These are phyloP conservation scores for Emmonsiellopsis sp. DNA, from an alignment of 2,329 filamentous ascomycete genomes.

Conservation along the genomic window DNA sequence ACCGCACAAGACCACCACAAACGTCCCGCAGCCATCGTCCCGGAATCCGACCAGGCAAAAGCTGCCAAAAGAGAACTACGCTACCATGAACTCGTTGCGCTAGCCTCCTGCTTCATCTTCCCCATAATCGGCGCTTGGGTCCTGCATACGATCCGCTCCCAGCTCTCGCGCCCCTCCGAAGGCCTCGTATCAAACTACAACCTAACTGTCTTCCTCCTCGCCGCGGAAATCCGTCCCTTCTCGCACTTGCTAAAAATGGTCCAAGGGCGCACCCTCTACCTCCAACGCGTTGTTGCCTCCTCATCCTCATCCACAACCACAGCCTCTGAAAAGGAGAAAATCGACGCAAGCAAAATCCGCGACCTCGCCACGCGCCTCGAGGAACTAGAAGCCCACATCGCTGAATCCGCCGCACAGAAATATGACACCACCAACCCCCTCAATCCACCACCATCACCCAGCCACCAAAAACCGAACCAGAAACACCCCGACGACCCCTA, in stretches of 20 bases:
- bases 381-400: conserved; percentile 54
- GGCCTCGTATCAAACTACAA: conserved; percentile 89
- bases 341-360: conserved; percentile 32
- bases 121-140: conserved; percentile 75
- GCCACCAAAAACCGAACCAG: conserved; percentile 17
- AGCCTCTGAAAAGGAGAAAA: conserved; percentile 7
- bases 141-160: conserved; percentile 69
- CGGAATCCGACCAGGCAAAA: conserved; percentile 16
- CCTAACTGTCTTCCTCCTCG: conserved; percentile 78
- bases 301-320: no score
- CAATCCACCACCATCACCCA: neutral
- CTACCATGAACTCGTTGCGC: conserved; percentile 63
- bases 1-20: conserved; percentile 6
- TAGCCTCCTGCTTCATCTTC: conserved; percentile 69
- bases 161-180: conserved; percentile 74
- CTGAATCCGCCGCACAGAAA: conserved; percentile 25
- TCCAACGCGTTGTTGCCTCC: conserved; percentile 60
- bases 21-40: conserved; percentile 6
- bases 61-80: conserved; percentile 56
- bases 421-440: conserved; percentile 11
- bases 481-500: conserved; percentile 19
- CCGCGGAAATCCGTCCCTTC: conserved; percentile 74
- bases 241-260: conserved; percentile 75
- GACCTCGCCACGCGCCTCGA: conserved; percentile 59
- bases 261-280: conserved; percentile 66